Percentiles rank a stretch among this genome's conserved stretches.
These are phyloP conservation scores for Chalaropsis thielavioides DNA, from an alignment of 2,329 filamentous ascomycete species.

Conservation along the genomic window DNA sequence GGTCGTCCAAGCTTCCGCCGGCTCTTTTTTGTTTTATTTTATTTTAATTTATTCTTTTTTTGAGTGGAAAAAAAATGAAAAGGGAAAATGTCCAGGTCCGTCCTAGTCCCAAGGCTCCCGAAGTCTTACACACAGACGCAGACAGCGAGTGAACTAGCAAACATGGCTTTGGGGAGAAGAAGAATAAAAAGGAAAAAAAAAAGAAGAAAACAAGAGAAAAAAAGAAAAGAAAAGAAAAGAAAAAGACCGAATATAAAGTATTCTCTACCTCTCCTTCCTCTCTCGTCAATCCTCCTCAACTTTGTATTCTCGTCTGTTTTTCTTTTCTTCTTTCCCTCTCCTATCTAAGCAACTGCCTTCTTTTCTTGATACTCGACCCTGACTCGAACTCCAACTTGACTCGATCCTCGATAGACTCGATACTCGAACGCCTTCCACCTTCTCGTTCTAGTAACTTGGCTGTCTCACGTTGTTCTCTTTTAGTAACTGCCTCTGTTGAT, in stretches of 20 bases:
- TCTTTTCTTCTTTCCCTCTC: not conserved
- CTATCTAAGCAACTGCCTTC: not conserved
- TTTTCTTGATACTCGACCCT: not conserved
- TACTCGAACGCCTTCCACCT: not conserved
- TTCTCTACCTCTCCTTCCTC: not conserved
- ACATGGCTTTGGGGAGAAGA: not conserved
- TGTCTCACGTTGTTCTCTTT: not conserved
- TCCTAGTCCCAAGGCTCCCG: constrained; percentile 7
- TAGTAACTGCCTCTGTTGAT: not conserved
- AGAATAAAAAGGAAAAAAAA: not conserved
- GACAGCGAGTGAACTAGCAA: constrained; percentile 6
- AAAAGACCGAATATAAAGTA: not conserved
- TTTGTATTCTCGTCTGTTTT: not conserved
- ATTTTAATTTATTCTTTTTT: not conserved
- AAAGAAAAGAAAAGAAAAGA: not conserved
- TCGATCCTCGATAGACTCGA: not conserved
- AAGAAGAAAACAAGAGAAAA: not conserved
- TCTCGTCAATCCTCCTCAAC: not conserved
- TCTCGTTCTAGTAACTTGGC: not conserved
- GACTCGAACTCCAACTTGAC: not conserved
- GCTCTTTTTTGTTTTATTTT: not conserved
- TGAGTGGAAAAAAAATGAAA: not conserved
- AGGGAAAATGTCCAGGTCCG: not conserved
- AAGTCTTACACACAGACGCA: constrained; percentile 7
- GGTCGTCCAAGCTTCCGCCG: not conserved